Conservation (phyloP, 176 grass and related monocot genomes). For the bread wheat (Triticum aestivum) region DNA sequence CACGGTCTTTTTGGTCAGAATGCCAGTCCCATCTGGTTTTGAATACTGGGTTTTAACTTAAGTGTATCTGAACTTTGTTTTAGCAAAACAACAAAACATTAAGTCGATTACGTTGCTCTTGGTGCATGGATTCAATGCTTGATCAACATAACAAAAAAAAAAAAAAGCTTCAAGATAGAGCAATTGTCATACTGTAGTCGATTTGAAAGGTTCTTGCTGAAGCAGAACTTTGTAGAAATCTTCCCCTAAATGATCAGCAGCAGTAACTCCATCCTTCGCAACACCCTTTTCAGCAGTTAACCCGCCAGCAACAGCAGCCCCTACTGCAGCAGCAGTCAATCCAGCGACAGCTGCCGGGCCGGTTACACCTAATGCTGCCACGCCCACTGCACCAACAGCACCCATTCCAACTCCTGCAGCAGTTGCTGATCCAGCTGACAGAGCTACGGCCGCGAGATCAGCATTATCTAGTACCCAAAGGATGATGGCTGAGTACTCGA, state of each 20-base stretch:
- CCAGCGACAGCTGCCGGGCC: conserved; percentile 55
- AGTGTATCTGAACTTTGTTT: background rate
- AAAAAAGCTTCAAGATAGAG: background rate
- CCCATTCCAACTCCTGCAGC: conserved; percentile 52
- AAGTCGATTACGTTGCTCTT: background rate
- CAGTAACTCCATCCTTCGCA: conserved; percentile 53
- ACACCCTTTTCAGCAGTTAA: conserved; percentile 53
- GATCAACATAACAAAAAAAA: background rate
- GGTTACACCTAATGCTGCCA: conserved; percentile 42
- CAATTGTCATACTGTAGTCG: conserved; percentile 54
- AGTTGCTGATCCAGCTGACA: conserved; percentile 57
- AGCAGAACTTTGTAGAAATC: conserved; percentile 71
- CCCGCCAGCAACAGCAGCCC: conserved; percentile 57
- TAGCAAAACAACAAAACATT: background rate
- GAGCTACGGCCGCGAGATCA: conserved; percentile 50
- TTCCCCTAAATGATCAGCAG: conserved; percentile 54
- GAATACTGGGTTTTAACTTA: background rate
- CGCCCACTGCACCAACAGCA: conserved; percentile 49
- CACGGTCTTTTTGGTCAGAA: background rate
- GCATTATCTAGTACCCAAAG: conserved; percentile 84
- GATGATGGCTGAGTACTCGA: conserved; percentile 81
- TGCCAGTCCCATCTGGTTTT: background rate
- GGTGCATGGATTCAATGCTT: background rate
- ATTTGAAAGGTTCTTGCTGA: conserved; percentile 84
- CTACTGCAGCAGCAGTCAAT: conserved; percentile 50